A percentile compares a stretch with the other conserved stretches of the same genome.
These are phyloP conservation scores for Termitomyces sp. DNA, from an alignment of 768 basidiomycete species.

Conservation along the genomic window DNA sequence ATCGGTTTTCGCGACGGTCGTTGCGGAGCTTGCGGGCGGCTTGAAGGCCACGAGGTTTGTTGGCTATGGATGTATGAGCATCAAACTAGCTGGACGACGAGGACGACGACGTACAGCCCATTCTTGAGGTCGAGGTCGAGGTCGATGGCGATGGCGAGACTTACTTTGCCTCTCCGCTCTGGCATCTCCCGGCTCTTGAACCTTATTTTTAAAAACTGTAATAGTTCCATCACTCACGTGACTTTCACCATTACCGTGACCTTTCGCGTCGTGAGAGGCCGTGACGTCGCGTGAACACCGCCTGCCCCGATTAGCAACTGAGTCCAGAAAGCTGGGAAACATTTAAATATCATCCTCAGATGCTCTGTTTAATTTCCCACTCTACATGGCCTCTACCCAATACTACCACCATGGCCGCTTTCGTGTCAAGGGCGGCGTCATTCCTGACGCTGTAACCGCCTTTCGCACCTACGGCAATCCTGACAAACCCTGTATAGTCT, in stretches of 20 bases:
- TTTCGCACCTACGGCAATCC: slow-evolving; percentile 50
- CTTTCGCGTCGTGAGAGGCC: background rate
- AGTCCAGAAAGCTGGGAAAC: background rate
- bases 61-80: slow-evolving; percentile 47
- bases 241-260: background rate
- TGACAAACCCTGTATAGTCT: slow-evolving; percentile 49
- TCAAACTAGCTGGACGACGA: slow-evolving; percentile 7
- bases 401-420: slow-evolving; percentile 53
- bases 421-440: slow-evolving; percentile 41
- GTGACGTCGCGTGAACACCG: background rate
- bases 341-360: background rate
- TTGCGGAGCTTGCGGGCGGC: slow-evolving; percentile 98
- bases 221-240: slow-evolving; percentile 20
- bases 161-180: slow-evolving; percentile 3
- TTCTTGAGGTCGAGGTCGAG: slow-evolving; percentile 61
- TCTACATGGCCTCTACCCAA: slow-evolving; percentile 22
- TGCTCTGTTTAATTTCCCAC: background rate
- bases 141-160: slow-evolving; percentile 21
- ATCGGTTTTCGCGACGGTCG: slow-evolving; percentile 92
- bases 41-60: slow-evolving; percentile 99
- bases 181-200: slow-evolving; percentile 30
- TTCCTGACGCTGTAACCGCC: slow-evolving; percentile 53
- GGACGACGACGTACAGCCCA: slow-evolving; percentile 69
- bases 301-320: background rate
- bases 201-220: slow-evolving; percentile 42